Base-by-base conservation (phyloP, 306 rosid species). In the Quercus ilex region DNA sequence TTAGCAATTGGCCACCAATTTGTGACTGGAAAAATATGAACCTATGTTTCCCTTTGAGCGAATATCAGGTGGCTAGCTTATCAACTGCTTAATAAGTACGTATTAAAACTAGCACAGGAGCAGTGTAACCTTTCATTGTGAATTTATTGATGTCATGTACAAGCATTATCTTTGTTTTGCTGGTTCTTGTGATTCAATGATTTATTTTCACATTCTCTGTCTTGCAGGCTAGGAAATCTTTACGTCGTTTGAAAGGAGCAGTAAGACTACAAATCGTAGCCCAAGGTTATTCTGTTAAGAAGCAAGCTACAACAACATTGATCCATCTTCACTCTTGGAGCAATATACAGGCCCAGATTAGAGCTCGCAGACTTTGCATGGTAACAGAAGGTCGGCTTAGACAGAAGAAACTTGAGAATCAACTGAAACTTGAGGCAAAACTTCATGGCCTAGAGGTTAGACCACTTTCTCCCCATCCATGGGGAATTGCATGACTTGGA, bases 271-370 rank as follows among this genome's bases (percentile, higher is more conserved):
- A 93, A 84, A 73, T 71, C 62, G 60, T 86, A 77, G 84, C 85
- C 53, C 89, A 86, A 78, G 81, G 89, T 55, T 81, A 82, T 74
- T 82, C 97, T 73, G 86, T 88, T 82, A 79, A 73, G 86, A 91
- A 73, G 91, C 99, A 93, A 90, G 89, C 97, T 68, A 76, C 82
- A 33, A 85, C 93, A 71, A 82, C 98, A 11, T 75, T 91, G 89
- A 82, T 74, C 72, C 79, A 86, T 83, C 95, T 95, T 81, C 99
- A 95, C 86, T 87, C 91, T 43, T 95, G 99, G 99, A 87, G 99
- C 83, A 88, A 86, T 71, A 85, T 95, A 80, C 98, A 95, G 62
- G 67, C 87, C 56, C 88, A 91, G 81, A 81, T 95, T 74, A 85
- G 89, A 88, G 88, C 83, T 79, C 97, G 99, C 26, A 85, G 99